Evolutionary conservation across 345 rosid genomes (phyloP).

Genomic region (Rhodamnia argentea): DNA sequence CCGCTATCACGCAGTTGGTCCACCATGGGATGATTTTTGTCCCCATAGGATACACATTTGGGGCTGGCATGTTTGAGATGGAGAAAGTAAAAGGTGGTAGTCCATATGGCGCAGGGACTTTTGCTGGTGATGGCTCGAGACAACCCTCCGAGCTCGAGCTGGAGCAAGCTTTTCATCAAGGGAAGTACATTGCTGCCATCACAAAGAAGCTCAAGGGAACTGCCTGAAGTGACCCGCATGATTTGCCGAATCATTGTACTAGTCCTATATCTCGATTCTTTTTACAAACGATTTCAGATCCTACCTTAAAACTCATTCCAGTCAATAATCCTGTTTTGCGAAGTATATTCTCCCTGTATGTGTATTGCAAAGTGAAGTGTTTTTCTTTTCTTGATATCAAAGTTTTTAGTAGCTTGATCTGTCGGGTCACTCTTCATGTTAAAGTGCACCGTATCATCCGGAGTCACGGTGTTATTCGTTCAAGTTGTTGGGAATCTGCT

Average conservation of each 20-base stretch:
- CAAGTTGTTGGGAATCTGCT: neutral
- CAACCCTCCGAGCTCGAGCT: constrained; percentile 79
- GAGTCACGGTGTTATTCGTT: neutral
- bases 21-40: constrained; percentile 95
- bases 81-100: constrained; percentile 89
- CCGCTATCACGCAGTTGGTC: constrained; percentile 91
- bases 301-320: neutral
- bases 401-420: neutral
- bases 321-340: neutral
- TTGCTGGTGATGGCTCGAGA: constrained; percentile 83
- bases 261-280: neutral
- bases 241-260: neutral
- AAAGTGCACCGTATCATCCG: neutral
- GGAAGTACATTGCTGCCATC: constrained; percentile 76
- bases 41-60: constrained; percentile 90
- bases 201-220: constrained; percentile 82
- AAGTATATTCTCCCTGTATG: neutral
- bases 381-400: neutral
- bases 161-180: constrained; percentile 93
- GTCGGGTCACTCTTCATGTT: neutral
- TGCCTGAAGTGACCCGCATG: constrained; percentile 15
- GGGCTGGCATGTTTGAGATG: constrained; percentile 98
- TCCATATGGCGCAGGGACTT: constrained; percentile 94
- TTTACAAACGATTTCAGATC: neutral
- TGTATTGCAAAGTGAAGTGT: neutral